Base-by-base conservation (phyloP, 108 stramenopile species). In the Conticribra guillardii region DNA sequence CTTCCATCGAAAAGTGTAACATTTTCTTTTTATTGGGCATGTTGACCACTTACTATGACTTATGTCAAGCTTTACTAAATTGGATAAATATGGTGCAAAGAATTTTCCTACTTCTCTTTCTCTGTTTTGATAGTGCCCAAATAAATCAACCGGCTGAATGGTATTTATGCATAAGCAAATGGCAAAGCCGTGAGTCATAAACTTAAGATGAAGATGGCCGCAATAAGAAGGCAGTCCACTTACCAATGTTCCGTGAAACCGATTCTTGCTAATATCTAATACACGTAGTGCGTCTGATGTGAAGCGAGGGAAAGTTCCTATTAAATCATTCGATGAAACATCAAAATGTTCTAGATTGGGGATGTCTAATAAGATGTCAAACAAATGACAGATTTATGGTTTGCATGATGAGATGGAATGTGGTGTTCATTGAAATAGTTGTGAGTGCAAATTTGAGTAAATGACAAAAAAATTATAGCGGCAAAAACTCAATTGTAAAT, bases 331-430 rank as follows among this genome's bases (percentile, higher is more conserved):
- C 44, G 59, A 48, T 4, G 69, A 41, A 22, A 81, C 60, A 33
- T 81, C 80, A 51, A 81, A 52, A 56, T 66, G 64, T 65, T 81
- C 69, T 33, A 81, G 80, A 29, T 71, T 56, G 63, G 80, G 80
- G 17, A 81, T 69, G 14, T 70, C 32, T 59, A 9, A 41, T 9
- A 11, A 41, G 37, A 11, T 41, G 37, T n/a, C n/a, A n/a, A n/a
- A n/a, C n/a, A n/a, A n/a, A n/a, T n/a, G n/a, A n/a, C n/a, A n/a
- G n/a, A n/a, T n/a, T n/a, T n/a, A n/a, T n/a, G n/a, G n/a, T n/a
- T n/a, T n/a, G n/a, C n/a, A n/a, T n/a, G n/a, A n/a, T n/a, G n/a
- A n/a, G n/a, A n/a, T n/a, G n/a, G n/a, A n/a, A n/a, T n/a, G n/a
- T n/a, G n/a, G n/a, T n/a, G n/a, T n/a, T n/a, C n/a, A n/a, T n/a